Evolutionary conservation across 2,329 filamentous ascomycete species (phyloP), one percentile per base, ranked within the genome.

Genomic region (Sporothrix brunneoviolacea): DNA sequence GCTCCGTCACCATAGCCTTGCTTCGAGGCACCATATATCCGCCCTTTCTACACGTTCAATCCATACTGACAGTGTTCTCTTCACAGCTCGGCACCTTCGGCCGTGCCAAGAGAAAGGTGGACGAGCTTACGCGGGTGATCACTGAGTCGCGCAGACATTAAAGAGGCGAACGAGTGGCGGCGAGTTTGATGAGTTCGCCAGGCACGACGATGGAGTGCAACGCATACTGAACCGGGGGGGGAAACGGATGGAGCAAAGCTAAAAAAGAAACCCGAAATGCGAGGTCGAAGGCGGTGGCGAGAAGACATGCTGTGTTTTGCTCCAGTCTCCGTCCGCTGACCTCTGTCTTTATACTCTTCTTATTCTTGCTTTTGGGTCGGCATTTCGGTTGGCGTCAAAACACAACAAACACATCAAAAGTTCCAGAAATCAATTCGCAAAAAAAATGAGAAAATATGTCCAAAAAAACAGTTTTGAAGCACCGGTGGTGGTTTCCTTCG

Each of bases 91-190:
- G 93, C 72, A 97, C 93, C 65, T 97, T 97, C 76, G 88, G 88
- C 70, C 91, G 93, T 74, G 91, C 91, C 70, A 98, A 98, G 91
- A 85, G 82, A 73, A 98, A 98, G 91, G 93, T 98, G 64, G 93
- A 98, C 72, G 91, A 97, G 80, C 89, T 98, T 78, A 88, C 90
- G 78, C 84, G 88, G 68, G 88, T 98, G 75, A 98, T 98, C 71
- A 89, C 91, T 68, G 93, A 97, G 80, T 85, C 91, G 70, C 91
- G 91, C 76, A 74, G 66, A 62, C 78, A 82, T 73, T 82, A 80
- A 80, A 69, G 19, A 19, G 57, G 21, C 19, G 24, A 42, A 36
- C 18, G 36, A 45, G 16, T 36, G 37, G 30, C 35, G 32, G 44
- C 22, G 35, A n/a, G 16, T 39, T 39, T 30, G 24, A 30, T 32